Evolutionary conservation across 805 yeast genomes (phyloP), one percentile per base, ranked within the genome.

Genomic region (Brettanomyces anomalus): DNA sequence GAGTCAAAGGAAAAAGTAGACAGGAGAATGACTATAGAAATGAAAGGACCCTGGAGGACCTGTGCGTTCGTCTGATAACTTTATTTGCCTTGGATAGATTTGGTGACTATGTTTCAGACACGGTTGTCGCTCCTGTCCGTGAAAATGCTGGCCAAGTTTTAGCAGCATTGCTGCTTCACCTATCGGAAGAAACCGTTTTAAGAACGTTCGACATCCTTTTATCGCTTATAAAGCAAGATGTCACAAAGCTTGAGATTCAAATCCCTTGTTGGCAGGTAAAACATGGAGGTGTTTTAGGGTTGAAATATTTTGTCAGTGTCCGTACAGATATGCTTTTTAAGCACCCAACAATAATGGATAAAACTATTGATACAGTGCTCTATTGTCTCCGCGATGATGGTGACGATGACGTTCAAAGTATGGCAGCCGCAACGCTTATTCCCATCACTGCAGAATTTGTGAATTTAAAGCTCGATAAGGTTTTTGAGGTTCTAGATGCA

Each of bases 391-490:
- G 87, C 52, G 96, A 89, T 58, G 96, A 88, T 59, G 95, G 88
- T 53, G 97, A 89, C 60, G 97, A 89, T 60, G 99, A 93, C 59
- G 97, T 93, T 20, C 97, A 94, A 60, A 88, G 96, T 7, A 96
- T 90, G 37, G 88, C 96, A 19, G 97, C 98, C 0, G 84, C 95
- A 3, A 87, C 96, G 1, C 66, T 93, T 41, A 71, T 90, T 0
- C 98, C 98, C 3, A 85, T 93, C 38, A 88, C 96, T 2, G 69
- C 73, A n/a, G 85, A 86, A 49, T 86, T 90, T 60, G 89, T 89
- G n/a, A 67, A 72, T 33, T 65, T 82, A 36, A 75, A 80, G 42
- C 53, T 74, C 31, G 68, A 67, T 33, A 58, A 79, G 20, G 70
- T 75, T 3, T 70, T 68, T 42, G 64, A 73, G 15, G 58, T 76